Conservation (phyloP, 164 flowering plant species). For the Dillenia suffruticosa region DNA sequence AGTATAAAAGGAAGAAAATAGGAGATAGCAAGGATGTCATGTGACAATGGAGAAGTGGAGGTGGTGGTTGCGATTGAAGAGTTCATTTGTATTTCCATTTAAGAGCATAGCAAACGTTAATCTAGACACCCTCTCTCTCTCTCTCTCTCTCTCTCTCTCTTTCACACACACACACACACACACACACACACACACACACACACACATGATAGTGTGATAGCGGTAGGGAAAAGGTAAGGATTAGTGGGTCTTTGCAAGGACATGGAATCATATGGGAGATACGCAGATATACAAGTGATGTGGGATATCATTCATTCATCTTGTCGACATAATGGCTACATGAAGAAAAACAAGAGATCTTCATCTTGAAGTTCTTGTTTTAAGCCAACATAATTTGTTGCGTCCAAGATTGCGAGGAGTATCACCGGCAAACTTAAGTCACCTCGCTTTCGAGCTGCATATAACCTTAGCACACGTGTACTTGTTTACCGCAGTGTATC, state of each 20-base stretch:
- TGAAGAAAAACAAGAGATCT: background rate
- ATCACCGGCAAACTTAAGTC: too few species aligned
- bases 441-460: too few species aligned
- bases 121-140: background rate
- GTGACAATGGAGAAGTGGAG: slow-evolving; percentile 25
- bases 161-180: too few species aligned
- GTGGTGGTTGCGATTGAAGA: slow-evolving; percentile 29
- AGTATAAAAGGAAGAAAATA: slow-evolving; percentile 3
- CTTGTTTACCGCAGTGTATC: too few species aligned
- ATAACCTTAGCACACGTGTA: too few species aligned
- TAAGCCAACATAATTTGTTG: slow-evolving; percentile 6
- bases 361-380: slow-evolving; percentile 10
- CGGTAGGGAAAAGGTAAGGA: slow-evolving; percentile 13
- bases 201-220: background rate
- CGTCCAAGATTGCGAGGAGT: background rate
- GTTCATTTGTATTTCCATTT: slow-evolving; percentile 22
- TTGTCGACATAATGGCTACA: slow-evolving; percentile 1
- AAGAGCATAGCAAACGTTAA: slow-evolving; percentile 30
- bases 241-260: slow-evolving; percentile 11
- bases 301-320: slow-evolving; percentile 21
- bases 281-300: slow-evolving; percentile 20
- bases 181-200: too few species aligned
- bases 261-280: slow-evolving; percentile 14
- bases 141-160: background rate
- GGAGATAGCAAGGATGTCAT: background rate